These are phyloP conservation scores for Dalechampia spathulata DNA, from an alignment of 441 rosid species.

Conservation along the genomic window DNA sequence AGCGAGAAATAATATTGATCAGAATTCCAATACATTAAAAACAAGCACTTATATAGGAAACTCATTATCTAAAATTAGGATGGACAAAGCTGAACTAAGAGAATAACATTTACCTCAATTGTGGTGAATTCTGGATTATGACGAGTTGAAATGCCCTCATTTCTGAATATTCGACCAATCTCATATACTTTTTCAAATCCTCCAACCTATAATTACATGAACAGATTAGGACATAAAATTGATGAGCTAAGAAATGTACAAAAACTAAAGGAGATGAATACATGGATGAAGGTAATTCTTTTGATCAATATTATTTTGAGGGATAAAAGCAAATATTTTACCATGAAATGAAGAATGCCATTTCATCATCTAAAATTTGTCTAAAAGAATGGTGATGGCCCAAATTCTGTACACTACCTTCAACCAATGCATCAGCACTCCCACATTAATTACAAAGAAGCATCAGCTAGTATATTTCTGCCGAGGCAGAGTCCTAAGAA, in stretches of 20 bases:
- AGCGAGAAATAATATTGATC: constrained; percentile 20
- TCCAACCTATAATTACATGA: constrained; percentile 60
- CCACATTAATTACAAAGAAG: no score
- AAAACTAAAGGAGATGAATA: background rate
- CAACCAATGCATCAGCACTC: no score
- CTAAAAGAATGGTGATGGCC: background rate
- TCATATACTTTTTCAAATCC: constrained; percentile 97
- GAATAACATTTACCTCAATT: constrained; percentile 78
- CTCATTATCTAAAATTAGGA: background rate
- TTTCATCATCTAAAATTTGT: background rate
- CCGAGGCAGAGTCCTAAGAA: background rate
- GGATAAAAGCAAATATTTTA: background rate
- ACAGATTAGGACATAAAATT: constrained; percentile 5
- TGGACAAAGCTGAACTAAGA: constrained; percentile 13
- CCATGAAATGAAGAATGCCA: background rate
- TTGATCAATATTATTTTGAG: background rate
- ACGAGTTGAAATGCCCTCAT: constrained; percentile 93
- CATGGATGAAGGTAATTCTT: background rate
- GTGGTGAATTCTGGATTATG: constrained; percentile 99
- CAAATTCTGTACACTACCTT: no score
- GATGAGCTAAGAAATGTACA: constrained; percentile 7
- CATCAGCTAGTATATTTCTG: background rate
- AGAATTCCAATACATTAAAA: constrained; percentile 16
- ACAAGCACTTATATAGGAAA: background rate
- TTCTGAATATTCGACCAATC: constrained; percentile 93